Evolutionary conservation across 2,329 filamentous ascomycete genomes (phyloP).

Genomic region (Alternaria infectoria): DNA sequence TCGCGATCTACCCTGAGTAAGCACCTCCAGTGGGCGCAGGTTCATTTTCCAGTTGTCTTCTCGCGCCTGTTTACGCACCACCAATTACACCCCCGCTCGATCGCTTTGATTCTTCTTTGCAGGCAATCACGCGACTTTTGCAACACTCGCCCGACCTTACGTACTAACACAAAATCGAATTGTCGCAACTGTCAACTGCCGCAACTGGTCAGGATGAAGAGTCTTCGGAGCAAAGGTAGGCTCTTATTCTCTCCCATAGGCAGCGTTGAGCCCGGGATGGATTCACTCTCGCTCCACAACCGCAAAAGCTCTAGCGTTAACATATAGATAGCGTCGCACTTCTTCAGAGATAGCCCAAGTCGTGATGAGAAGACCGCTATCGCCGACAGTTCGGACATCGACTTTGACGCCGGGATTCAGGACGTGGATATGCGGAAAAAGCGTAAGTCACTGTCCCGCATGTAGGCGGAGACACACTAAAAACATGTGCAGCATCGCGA

Average conservation of each 20-base stretch:
- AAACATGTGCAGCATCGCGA: conserved; percentile 17
- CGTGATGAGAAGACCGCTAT: conserved; percentile 25
- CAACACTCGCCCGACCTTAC: neutral
- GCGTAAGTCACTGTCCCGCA: conserved; percentile 9
- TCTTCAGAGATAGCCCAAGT: conserved; percentile 24
- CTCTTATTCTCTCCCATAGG: neutral
- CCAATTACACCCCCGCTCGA: neutral
- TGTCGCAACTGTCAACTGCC: neutral
- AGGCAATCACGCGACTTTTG: neutral
- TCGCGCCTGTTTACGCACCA: neutral
- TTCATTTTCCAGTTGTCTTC: neutral
- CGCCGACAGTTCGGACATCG: neutral
- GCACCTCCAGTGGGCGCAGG: neutral
- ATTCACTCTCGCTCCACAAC: neutral
- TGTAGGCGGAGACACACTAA: neutral
- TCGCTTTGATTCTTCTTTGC: neutral
- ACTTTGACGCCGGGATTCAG: conserved; percentile 26
- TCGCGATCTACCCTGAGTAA: conserved; percentile 1
- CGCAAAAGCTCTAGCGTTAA: neutral
- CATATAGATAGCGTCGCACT: conserved; percentile 21
- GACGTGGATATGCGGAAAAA: conserved; percentile 16
- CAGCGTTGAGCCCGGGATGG: neutral
- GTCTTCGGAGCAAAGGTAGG: conserved; percentile 27
- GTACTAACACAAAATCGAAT: neutral
- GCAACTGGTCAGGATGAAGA: conserved; percentile 20